Evolutionary conservation across 2,329 filamentous ascomycete species (phyloP).

Genomic region (Malbranchea cinnamomea): DNA sequence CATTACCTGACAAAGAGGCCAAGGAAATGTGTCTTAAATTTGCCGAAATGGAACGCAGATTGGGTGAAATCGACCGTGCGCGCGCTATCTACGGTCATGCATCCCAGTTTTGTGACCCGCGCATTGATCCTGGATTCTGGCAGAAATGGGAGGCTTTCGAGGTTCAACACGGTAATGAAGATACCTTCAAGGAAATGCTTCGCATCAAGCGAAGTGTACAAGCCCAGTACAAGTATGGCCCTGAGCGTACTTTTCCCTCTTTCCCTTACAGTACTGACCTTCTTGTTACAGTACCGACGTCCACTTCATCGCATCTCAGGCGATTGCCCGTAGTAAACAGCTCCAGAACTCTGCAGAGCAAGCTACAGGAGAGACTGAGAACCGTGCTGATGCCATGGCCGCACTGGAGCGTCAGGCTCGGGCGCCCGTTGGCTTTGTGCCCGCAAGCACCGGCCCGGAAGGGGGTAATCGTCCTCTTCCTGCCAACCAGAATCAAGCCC

Average conservation of each 20-base stretch:
- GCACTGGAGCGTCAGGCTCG: conserved; percentile 76
- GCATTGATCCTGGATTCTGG: conserved; percentile 85
- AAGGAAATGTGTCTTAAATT: conserved; percentile 99
- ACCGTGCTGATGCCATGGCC: conserved; percentile 67
- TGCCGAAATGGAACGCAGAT: conserved; percentile 82
- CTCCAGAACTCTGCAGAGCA: conserved; percentile 23
- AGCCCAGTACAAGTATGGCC: conserved; percentile 74
- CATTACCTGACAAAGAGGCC: conserved; percentile 83
- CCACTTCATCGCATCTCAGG: conserved; percentile 94
- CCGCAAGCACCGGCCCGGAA: conserved; percentile 61
- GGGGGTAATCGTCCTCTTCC: conserved; percentile 39
- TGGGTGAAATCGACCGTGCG: conserved; percentile 89
- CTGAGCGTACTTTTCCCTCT: background rate
- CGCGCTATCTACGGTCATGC: conserved; percentile 92
- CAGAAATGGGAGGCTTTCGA: conserved; percentile 94
- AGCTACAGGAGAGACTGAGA: conserved; percentile 29
- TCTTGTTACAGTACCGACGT: conserved; percentile 57
- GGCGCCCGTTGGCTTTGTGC: conserved; percentile 81
- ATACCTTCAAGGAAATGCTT: conserved; percentile 98
- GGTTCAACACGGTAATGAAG: conserved; percentile 94
- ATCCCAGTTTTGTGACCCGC: conserved; percentile 91
- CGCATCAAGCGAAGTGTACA: conserved; percentile 94
- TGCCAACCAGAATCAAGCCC: conserved; percentile 20
- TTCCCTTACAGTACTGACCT: background rate
- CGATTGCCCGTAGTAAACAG: conserved; percentile 65